Evolutionary conservation across 2,329 filamentous ascomycete species (phyloP), one percentile per base, ranked within the genome.

Genomic region (Fusarium mangiferae): DNA sequence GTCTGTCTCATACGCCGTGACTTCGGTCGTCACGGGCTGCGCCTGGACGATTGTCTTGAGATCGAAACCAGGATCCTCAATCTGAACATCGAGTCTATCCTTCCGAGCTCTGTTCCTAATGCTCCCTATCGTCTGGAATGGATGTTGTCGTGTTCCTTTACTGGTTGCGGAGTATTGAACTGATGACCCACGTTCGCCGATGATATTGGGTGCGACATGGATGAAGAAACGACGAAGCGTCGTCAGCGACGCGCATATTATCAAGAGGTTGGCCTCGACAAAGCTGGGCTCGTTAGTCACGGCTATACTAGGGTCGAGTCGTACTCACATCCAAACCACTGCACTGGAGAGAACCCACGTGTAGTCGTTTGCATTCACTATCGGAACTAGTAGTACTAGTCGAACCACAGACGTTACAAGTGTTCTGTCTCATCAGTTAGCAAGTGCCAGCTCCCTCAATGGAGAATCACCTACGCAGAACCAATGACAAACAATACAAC

Each of bases 401-500:
- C 82, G 77, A 36, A 83, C 65, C 22, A 83, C 66, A 3, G 81
- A 83, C 18, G 82, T 84, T 6, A 82, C 73, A 36, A 84, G 69
- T 6, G 82, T 83, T 20, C 82, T 83, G 30, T 58, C 7, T 17
- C 35, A 9, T 35, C 10, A 12, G 58, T 77, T 28, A 77, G 48
- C 46, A 59, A 22, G 13, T 15, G 11, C 26, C n/a, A 15, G 35
- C 14, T 22, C 17, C 6, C 4, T 5, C 5, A 5, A 3, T 10
- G 2, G 3, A 11, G 17, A 6, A 42, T 22, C 8, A 68, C 79
- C 69, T 62, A 79, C 79, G 80, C 66, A 11, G 77, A 83, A 46
- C 85, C 86, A n/a, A 88, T 79, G 11, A 81, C 82, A 64, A 89
- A 87, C 24, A 88, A 82, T 5, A 82, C 72, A 4, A 82, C 77